Base-by-base conservation (phyloP, 345 rosid species). In the Melaleuca alternifolia region DNA sequence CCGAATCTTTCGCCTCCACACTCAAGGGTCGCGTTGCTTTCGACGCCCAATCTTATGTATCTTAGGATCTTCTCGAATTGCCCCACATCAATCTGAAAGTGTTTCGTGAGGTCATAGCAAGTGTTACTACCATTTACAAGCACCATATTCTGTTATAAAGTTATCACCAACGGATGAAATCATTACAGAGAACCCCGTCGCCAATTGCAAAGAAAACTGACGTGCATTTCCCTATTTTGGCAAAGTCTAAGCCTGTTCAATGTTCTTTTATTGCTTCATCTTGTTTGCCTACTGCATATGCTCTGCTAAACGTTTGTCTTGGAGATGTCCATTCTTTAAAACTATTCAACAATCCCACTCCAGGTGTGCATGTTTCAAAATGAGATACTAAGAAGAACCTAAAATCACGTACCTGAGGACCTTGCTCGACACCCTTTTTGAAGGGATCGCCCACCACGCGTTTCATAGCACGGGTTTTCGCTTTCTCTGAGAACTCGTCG, bases 1-100 rank as follows among this genome's bases (percentile, higher is more conserved):
- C 99, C 99, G 48, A 93, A 24, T 86, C 94, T 92, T 48, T 89
- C 96, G 56, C 99, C 99, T 75, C 99, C 99, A n/a, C 96, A 91
- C 92, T 96, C 96, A 54, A 97, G 99, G 83, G 91, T 94, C 37
- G 99, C 99, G 76, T 91, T 89, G 92, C 94, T 90, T 83, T 95
- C 95, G 2, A 93, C 83, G 3, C 99, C 98, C 37, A 93, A 91
- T 89, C 57, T 93, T 88, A 97, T 95, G 90, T 91, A 95, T 90
- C 86, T 90, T 50, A 97, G 91, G 83, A 97, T 92, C 93, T 97
- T 97, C 88, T 93, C 52, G 30, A 95, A 96, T 85, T 97, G 99
- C 91, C 91, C 91, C 3, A 85, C 83, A 54, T 97, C 99, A 15
- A 97, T 87, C 99, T 97, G 76, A 85, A 71, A 71, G 79, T 23